A percentile compares a stretch with the other conserved stretches of the same genome.
Evolutionary conservation across 2,329 filamentous ascomycete species (phyloP).

Genomic region (Penicillium crustosum): DNA sequence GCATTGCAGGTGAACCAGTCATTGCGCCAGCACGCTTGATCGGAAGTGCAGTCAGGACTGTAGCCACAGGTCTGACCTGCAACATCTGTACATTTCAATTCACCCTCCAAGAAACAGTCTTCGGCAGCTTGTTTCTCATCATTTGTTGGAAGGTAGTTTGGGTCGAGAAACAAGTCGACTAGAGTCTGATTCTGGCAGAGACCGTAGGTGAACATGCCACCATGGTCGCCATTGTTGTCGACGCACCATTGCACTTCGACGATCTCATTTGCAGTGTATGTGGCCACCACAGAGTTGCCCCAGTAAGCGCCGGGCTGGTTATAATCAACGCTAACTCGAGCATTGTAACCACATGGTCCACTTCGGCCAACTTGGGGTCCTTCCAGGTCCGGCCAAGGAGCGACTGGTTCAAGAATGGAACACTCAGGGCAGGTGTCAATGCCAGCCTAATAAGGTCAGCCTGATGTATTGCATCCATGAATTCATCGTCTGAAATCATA

Average conservation of each 20-base stretch:
- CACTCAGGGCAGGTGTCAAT: constrained; percentile 56
- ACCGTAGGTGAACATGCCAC: constrained; percentile 58
- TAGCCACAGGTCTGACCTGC: constrained; percentile 51
- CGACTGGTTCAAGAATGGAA: constrained; percentile 55
- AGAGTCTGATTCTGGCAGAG: constrained; percentile 54
- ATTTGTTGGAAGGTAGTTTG: constrained; percentile 50
- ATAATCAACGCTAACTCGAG: constrained; percentile 55
- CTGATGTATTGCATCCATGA: not conserved
- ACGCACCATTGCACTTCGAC: constrained; percentile 57
- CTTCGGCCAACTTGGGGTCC: constrained; percentile 49
- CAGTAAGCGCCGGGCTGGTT: constrained; percentile 49
- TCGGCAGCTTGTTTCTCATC: constrained; percentile 56
- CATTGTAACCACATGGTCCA: constrained; percentile 56
- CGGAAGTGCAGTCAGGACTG: constrained; percentile 50
- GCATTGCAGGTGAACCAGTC: constrained; percentile 56
- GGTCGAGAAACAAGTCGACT: constrained; percentile 52
- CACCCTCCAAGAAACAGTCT: constrained; percentile 52
- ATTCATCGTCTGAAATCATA: not conserved
- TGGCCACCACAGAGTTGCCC: constrained; percentile 47
- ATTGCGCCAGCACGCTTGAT: constrained; percentile 50
- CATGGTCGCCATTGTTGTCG: constrained; percentile 59
- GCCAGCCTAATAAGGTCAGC: constrained; percentile 38
- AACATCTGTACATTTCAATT: constrained; percentile 53
- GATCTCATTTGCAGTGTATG: constrained; percentile 48
- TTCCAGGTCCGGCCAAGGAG: constrained; percentile 51